Evolutionary conservation across 2,329 filamentous ascomycete species (phyloP).

Genomic region (Lachnellula cervina): DNA sequence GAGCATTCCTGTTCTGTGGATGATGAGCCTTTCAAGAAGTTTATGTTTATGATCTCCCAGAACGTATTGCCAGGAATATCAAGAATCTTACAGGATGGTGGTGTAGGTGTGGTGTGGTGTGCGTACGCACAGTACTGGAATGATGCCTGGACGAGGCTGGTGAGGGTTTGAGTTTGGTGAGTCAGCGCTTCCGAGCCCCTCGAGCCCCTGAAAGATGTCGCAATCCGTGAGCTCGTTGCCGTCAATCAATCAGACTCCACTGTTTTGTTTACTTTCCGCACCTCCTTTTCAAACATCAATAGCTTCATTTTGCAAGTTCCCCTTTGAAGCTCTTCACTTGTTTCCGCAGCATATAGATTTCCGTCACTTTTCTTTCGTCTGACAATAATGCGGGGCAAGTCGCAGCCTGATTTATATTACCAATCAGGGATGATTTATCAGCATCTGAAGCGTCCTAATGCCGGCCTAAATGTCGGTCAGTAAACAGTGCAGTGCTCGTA

Average conservation of each 20-base stretch:
- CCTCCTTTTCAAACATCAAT: neutral
- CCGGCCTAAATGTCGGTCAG: no score
- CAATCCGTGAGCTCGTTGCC: neutral
- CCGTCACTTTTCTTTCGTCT: neutral
- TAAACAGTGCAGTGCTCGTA: no score
- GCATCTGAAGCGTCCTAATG: neutral
- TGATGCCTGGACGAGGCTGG: no score
- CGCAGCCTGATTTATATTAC: neutral
- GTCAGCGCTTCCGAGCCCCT: neutral
- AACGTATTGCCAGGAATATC: no score
- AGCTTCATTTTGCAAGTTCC: neutral
- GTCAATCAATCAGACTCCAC: neutral
- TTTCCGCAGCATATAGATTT: neutral
- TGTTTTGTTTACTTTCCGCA: neutral
- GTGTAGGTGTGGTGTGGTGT: no score
- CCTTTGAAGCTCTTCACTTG: neutral
- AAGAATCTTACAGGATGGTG: no score
- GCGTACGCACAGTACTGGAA: no score
- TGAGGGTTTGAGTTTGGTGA: neutral
- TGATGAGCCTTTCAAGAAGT: no score
- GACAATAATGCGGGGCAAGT: neutral
- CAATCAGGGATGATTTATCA: neutral
- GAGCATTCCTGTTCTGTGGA: no score
- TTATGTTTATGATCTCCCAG: no score
- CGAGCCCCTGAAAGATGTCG: neutral